A percentile compares a stretch with the other conserved stretches of the same genome.
Conservation (phyloP, 78 protist species). For the Corallochytrium limacisporum region DNA sequence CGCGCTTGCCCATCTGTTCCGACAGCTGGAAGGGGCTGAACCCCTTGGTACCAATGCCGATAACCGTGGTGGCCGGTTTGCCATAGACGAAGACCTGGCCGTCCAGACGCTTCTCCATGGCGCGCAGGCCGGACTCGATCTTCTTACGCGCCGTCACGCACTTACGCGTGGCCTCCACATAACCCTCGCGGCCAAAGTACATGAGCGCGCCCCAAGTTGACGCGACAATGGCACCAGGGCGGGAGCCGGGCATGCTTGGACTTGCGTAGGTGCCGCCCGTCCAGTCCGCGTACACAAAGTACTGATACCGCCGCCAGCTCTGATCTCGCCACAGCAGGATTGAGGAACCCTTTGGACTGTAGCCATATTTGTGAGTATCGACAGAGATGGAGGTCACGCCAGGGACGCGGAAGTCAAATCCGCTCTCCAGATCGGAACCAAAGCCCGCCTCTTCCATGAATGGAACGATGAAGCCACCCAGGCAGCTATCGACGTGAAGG, state of each 20-base stretch:
- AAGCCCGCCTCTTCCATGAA: constrained; percentile 21
- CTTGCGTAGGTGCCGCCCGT: constrained; percentile 57
- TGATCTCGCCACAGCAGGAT: constrained; percentile 17
- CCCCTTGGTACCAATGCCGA: neutral
- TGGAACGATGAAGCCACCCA: constrained; percentile 47
- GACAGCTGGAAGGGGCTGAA: constrained; percentile 7
- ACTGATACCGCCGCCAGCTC: constrained; percentile 16
- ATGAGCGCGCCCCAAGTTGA: constrained; percentile 34
- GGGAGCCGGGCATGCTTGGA: constrained; percentile 22
- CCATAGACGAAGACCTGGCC: neutral
- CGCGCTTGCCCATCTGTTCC: neutral
- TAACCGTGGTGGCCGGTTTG: neutral
- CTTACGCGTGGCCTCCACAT: neutral
- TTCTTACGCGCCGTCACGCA: neutral
- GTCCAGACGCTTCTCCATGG: neutral
- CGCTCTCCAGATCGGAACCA: neutral
- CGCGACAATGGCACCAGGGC: constrained; percentile 44
- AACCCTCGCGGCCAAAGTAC: constrained; percentile 23
- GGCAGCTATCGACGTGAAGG: constrained; percentile 52
- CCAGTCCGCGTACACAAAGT: constrained; percentile 37
- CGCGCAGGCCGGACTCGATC: no score
- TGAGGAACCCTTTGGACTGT: constrained; percentile 40
- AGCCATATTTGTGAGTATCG: constrained; percentile 69
- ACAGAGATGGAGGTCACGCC: constrained; percentile 52
- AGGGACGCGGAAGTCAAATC: constrained; percentile 31